Base-by-base conservation (phyloP, 2,329 filamentous ascomycete species). In the Penicillium sp. region DNA sequence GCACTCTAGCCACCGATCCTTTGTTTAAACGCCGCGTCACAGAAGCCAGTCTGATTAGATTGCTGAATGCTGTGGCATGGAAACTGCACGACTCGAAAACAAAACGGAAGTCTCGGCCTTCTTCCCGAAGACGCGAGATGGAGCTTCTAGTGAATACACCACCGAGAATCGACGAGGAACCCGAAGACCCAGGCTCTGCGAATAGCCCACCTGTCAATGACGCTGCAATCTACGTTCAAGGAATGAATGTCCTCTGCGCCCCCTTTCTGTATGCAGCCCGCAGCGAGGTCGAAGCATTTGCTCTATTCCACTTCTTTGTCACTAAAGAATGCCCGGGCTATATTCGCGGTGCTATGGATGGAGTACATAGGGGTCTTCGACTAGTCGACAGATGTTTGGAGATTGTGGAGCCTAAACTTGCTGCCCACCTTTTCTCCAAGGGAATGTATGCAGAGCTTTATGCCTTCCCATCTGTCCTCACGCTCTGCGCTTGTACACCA, bases 221-320 rank as follows among this genome's bases (percentile, higher is more conserved):
- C 66, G 84, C 90, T 11, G 91, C 92, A 31, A 93, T 90, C 41
- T 99, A 99, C 68, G 93, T 99, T 2, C 95, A 99, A 75, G 95
- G 95, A 64, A 98, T 99, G 93, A 99, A 99, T 72, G 95, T 99
- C 41, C 84, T 99, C 16, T 93, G 93, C 10, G 95, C 95, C 1
- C 95, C 95, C 0, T 97, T 99, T 70, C 82, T 99, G 46, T 99
- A 99, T 73, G 92, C 91, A 5, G 93, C 95, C 1, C 88, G 92
- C 56, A 96, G 91, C 73, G 95, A 99, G 77, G 89, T 93, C 7
- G 93, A 99, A 77, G 95, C 95, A 2, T 99, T 96, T 68, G 88
- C 91, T 5, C 89, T 92, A 1, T 97, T 99, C 68, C 87, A 96
- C 71, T 87, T 87, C 44, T 89, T 97, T 62, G 86, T 99, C 61